A percentile compares a stretch with the other conserved stretches of the same genome.
Evolutionary conservation across 768 basidiomycete species (phyloP).

Genomic region (Lactarius trivialis): DNA sequence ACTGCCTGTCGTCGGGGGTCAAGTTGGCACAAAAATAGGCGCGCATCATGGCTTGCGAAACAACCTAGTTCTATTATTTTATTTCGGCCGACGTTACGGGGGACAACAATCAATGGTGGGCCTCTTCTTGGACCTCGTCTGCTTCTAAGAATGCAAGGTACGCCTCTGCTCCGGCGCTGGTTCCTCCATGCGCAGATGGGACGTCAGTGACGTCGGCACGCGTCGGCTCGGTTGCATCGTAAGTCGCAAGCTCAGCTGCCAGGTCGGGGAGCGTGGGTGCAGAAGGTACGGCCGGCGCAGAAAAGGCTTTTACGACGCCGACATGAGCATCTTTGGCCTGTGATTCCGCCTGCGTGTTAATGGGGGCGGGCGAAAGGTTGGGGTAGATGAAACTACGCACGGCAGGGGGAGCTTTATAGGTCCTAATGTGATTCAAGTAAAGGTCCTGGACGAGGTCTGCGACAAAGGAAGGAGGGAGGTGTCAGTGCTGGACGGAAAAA

Average conservation of each 20-base stretch:
- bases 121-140: constrained; percentile 37
- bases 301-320: constrained; percentile 77
- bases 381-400: constrained; percentile 42
- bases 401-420: constrained; percentile 70
- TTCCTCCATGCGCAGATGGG: background rate
- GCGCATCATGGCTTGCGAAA: background rate
- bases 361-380: constrained; percentile 1
- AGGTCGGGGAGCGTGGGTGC: constrained; percentile 80
- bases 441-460: constrained; percentile 89
- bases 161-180: constrained; percentile 34
- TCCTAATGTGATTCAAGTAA: constrained; percentile 84
- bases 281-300: constrained; percentile 65
- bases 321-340: constrained; percentile 90
- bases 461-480: background rate
- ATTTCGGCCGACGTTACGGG: background rate
- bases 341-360: background rate
- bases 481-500: background rate
- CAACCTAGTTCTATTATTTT: constrained; percentile 1
- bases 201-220: constrained; percentile 9
- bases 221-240: constrained; percentile 73
- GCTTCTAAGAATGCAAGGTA: constrained; percentile 41
- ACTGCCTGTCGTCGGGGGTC: background rate
- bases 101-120: constrained; percentile 27
- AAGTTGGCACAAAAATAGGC: background rate
- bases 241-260: constrained; percentile 80